A percentile compares a stretch with the other conserved stretches of the same genome.
phyloP scores from a whole-genome alignment of 768 basidiomycete species.

The Collybia sp. region DNA sequence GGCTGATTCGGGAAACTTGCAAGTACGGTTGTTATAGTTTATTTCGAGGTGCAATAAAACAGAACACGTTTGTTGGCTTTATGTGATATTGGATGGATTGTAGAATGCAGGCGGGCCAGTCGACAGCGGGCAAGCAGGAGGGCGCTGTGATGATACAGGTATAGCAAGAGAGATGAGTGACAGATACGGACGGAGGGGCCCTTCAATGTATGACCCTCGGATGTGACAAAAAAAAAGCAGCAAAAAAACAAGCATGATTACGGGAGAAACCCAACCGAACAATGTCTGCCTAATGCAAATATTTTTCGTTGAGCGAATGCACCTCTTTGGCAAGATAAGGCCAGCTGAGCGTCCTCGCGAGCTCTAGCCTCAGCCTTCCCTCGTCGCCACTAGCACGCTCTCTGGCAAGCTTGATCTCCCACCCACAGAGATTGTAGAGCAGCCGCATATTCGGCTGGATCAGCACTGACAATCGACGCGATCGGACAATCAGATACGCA shows the following conservation, averaged over 20 bases:
- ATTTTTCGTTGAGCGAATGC: conserved; percentile 83
- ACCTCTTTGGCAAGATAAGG: conserved; percentile 84
- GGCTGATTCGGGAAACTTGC: conserved; percentile 10
- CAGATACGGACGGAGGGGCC: too few relatives aligned
- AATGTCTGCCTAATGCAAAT: conserved; percentile 34
- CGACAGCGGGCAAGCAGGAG: too few relatives aligned
- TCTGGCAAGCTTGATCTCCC: conserved; percentile 90
- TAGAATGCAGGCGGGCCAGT: too few relatives aligned
- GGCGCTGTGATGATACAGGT: too few relatives aligned
- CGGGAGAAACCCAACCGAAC: not conserved
- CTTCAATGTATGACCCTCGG: too few relatives aligned
- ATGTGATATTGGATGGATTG: too few relatives aligned
- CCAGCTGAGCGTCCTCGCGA: conserved; percentile 73
- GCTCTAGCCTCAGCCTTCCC: conserved; percentile 46
- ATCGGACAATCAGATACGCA: conserved; percentile 90
- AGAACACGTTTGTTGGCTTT: too few relatives aligned
- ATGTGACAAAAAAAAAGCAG: too few relatives aligned
- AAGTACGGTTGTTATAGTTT: too few relatives aligned
- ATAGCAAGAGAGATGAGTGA: too few relatives aligned
- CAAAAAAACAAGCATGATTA: not conserved
- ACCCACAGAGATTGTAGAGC: conserved; percentile 90
- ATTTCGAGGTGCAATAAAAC: too few relatives aligned
- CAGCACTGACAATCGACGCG: conserved; percentile 81
- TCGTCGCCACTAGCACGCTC: conserved; percentile 57
- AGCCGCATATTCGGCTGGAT: conserved; percentile 97